phyloP scores from a whole-genome alignment of 106 monocot species.

The Dendrobium huoshanense region DNA sequence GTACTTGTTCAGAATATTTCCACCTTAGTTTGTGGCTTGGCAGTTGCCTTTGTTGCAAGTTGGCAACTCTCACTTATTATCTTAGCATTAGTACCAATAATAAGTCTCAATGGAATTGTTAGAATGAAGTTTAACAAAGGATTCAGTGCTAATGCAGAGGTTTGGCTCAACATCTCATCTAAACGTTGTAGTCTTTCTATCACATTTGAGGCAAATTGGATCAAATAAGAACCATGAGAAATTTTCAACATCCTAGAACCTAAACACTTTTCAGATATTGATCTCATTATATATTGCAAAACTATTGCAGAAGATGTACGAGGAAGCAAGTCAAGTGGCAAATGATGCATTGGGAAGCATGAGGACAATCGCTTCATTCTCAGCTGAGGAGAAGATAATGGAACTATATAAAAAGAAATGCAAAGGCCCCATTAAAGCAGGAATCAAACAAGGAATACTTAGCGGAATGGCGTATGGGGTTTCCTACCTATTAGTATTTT shows the following conservation, averaged over 20 bases:
- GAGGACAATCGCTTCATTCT: constrained; percentile 58
- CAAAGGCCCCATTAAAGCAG: constrained; percentile 39
- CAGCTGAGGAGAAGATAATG: constrained; percentile 62
- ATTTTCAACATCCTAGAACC: too few relatives aligned
- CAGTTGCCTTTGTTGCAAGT: constrained; percentile 45
- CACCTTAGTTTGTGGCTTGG: constrained; percentile 37
- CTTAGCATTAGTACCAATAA: constrained; percentile 44
- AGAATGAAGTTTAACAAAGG: constrained; percentile 46
- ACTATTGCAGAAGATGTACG: constrained; percentile 51
- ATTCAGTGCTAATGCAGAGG: constrained; percentile 56
- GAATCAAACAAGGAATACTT: constrained; percentile 41
- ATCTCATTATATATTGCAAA: neutral
- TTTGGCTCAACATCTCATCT: constrained; percentile 10
- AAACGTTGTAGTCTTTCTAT: neutral
- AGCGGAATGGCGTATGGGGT: constrained; percentile 47
- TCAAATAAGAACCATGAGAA: too few relatives aligned
- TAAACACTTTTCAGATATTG: too few relatives aligned
- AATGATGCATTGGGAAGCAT: constrained; percentile 64
- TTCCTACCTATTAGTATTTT: constrained; percentile 45
- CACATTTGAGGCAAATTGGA: neutral
- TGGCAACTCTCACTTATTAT: constrained; percentile 54
- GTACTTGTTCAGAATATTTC: constrained; percentile 46
- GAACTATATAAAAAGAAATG: constrained; percentile 54
- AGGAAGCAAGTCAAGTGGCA: constrained; percentile 63
- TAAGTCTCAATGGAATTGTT: constrained; percentile 43